phyloP scores from a whole-genome alignment of 495 filamentous ascomycete species.

The Xylaria nigripes region DNA sequence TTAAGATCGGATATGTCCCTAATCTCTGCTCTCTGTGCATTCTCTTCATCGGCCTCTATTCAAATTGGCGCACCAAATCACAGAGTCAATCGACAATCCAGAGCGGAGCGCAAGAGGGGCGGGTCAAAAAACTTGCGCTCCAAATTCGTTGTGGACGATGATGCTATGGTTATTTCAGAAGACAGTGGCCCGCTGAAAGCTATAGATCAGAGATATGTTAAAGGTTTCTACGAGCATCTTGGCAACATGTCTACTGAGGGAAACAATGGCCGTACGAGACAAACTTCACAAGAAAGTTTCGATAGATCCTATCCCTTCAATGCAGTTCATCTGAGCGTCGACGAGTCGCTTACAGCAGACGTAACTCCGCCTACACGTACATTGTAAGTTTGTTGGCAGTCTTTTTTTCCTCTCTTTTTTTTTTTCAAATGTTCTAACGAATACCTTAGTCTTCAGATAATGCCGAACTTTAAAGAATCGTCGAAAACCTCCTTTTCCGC shows the following conservation, averaged over 20 bases:
- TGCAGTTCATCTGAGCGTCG: conserved; percentile 4
- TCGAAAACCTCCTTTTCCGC: background rate
- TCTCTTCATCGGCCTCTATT: conserved; percentile 3
- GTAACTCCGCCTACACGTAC: conserved; percentile 15
- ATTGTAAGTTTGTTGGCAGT: conserved; percentile 15
- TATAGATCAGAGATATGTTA: conserved; percentile 3
- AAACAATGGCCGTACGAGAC: background rate
- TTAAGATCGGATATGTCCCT: conserved; percentile 18
- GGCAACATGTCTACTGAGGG: background rate
- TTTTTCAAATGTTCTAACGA: conserved; percentile 7
- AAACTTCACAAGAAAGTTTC: background rate
- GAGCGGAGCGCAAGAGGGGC: background rate
- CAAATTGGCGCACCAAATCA: conserved; percentile 11
- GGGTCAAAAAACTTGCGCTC: conserved; percentile 3
- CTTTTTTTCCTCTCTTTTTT: background rate
- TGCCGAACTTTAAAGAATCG: conserved; percentile 5
- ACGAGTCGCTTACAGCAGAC: conserved; percentile 9
- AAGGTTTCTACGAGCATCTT: conserved; percentile 21
- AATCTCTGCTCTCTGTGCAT: conserved; percentile 14
- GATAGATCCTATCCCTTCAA: conserved; percentile 15
- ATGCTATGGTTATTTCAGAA: conserved; percentile 4
- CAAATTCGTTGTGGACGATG: conserved; percentile 17
- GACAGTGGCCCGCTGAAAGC: background rate
- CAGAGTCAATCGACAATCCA: background rate
- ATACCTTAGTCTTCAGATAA: conserved; percentile 16